A percentile compares a stretch with the other conserved stretches of the same genome.
These are phyloP conservation scores for Phytophthora gonapodyides DNA, from an alignment of 352 stramenopile genomes.

Conservation along the genomic window DNA sequence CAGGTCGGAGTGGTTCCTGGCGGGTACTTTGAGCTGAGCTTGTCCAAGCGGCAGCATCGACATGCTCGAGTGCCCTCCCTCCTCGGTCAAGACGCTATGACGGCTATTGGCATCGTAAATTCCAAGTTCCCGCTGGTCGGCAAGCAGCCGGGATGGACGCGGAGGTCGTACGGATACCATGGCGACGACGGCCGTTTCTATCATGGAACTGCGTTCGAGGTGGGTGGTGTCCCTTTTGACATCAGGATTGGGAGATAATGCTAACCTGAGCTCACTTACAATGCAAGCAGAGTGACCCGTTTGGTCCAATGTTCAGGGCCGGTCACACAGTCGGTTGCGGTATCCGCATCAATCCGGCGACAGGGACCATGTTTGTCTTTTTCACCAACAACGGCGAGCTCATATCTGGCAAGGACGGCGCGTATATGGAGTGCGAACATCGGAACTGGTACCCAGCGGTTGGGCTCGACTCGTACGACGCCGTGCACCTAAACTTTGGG, in stretches of 20 bases:
- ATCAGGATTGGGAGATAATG: too few species aligned
- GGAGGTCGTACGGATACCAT: constrained; percentile 73
- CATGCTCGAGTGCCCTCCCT: constrained; percentile 13
- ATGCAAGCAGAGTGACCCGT: constrained; percentile 35
- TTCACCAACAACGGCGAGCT: constrained; percentile 78
- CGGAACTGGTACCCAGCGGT: constrained; percentile 79
- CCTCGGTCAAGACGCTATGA: constrained; percentile 46
- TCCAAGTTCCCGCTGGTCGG: constrained; percentile 58
- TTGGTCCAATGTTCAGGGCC: constrained; percentile 41
- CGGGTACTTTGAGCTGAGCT: constrained; percentile 80
- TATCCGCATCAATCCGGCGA: constrained; percentile 23
- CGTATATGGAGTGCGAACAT: constrained; percentile 52
- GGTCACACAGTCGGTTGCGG: constrained; percentile 44
- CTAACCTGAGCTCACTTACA: too few species aligned
- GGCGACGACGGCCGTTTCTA: constrained; percentile 81
- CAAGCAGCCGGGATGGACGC: constrained; percentile 75
- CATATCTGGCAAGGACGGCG: constrained; percentile 41
- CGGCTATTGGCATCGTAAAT: constrained; percentile 64
- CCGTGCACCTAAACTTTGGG: constrained; percentile 86
- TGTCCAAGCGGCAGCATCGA: constrained; percentile 38
- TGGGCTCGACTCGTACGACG: constrained; percentile 81
- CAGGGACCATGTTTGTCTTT: constrained; percentile 46
- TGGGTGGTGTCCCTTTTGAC: constrained; percentile 17
- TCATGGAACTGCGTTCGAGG: constrained; percentile 45
- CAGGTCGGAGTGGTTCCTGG: constrained; percentile 58